Base-by-base conservation (phyloP, 768 basidiomycete genomes). In the Collybiopsis confluens region DNA sequence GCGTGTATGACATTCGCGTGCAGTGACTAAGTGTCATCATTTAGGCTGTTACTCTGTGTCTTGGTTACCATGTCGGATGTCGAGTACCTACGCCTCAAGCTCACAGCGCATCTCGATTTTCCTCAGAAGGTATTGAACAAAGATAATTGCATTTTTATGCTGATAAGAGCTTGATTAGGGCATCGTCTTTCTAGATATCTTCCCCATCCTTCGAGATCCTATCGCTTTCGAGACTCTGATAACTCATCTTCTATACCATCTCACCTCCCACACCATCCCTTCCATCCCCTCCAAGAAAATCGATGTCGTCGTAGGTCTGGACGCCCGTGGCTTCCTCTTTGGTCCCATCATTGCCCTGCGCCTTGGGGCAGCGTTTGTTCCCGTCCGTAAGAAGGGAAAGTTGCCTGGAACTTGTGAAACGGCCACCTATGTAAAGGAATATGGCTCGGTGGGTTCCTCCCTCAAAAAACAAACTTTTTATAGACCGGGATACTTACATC, bases 311-410 rank as follows among this genome's bases (percentile, higher is more conserved):
- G 92, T 99, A 53, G 97, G 91, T 28, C 79, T 99, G 41, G 97
- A 99, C 68, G 96, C 96, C 21, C 80, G 97, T 52, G 97, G 97
- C 13, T 99, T 99, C 75, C 79, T 99, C 47, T 70, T 99, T 9
- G 97, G 95, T 1, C 97, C 97, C 1, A 81, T 93, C 59, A 82
- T 99, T 61, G 97, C 97, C 4, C 71, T 92, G 63, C 78, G 96
- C 54, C 74, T 99, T 24, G 91, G 92, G 24, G 94, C 94, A 1
- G 91, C 92, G 10, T 99, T 99, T 60, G 93, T 97, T 2, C 95
- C 97, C 2, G 94, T 98, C 30, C 80, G 97, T 56, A 99, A 99
- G 73, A 73, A 74, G 56, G 95, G 94, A 4, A 99, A 98, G 69
- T 78, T 99, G n/a, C 97, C 97, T 5, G 97, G 97, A 43, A 64